phyloP scores from a whole-genome alignment of 768 basidiomycete species.

The Lentinula sp. region DNA sequence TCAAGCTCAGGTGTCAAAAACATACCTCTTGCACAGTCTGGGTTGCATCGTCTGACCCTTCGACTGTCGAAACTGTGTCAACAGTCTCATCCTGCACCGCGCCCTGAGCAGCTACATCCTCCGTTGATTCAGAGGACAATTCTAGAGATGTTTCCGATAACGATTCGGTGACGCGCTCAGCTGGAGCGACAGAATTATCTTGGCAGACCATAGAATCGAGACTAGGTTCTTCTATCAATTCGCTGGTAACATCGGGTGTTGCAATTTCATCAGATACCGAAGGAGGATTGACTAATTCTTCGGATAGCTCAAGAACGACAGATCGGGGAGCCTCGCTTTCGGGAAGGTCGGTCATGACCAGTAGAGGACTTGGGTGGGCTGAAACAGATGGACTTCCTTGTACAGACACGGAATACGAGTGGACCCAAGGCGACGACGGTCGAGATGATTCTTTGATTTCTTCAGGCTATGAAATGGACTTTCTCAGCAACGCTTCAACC shows the following conservation, averaged over 20 bases:
- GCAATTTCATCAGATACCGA: background rate
- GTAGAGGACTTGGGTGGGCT: background rate
- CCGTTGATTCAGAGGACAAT: background rate
- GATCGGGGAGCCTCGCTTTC: background rate
- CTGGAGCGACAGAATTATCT: background rate
- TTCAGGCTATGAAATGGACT: background rate
- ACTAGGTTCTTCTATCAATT: background rate
- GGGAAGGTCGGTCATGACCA: background rate
- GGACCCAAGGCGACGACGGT: constrained; percentile 27
- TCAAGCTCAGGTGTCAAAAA: background rate
- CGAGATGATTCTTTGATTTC: background rate
- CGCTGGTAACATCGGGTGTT: background rate
- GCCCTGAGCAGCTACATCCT: background rate
- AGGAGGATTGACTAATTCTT: background rate
- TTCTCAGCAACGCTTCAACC: background rate
- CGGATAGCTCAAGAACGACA: background rate
- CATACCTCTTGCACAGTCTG: background rate
- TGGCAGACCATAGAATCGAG: background rate
- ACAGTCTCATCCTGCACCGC: background rate
- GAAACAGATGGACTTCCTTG: constrained; percentile 23
- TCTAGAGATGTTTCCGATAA: background rate
- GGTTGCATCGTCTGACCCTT: background rate
- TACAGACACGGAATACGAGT: constrained; percentile 34
- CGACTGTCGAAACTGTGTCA: background rate
- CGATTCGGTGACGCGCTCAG: background rate